A percentile compares a stretch with the other conserved stretches of the same genome.
These are phyloP conservation scores for Yarrowia keelungensis DNA, from an alignment of 805 yeast species.

Conservation along the genomic window DNA sequence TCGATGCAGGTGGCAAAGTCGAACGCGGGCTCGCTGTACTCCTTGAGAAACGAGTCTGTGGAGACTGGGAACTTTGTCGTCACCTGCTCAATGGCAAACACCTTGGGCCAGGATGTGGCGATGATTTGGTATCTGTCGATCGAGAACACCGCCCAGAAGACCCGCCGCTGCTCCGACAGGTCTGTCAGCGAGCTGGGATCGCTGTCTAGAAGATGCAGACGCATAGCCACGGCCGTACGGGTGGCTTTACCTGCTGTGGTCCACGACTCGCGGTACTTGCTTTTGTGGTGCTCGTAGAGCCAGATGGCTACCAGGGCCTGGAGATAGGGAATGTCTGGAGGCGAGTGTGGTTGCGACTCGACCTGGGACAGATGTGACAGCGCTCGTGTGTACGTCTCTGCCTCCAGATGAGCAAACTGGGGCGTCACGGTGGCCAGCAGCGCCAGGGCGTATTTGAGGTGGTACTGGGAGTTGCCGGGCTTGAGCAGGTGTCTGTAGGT, in stretches of 20 bases:
- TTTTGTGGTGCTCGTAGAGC: constrained; percentile 19
- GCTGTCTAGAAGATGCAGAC: constrained; percentile 11
- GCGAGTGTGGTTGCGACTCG: constrained; percentile 8
- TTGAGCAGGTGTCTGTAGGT: constrained; percentile 6
- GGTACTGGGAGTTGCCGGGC: constrained; percentile 27
- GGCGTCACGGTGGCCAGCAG: constrained; percentile 20
- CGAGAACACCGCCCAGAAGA: constrained; percentile 28
- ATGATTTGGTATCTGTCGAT: constrained; percentile 30
- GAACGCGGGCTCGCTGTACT: constrained; percentile 21
- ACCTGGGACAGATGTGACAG: constrained; percentile 15
- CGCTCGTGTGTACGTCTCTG: constrained; percentile 2
- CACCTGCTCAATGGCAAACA: constrained; percentile 24
- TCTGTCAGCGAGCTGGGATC: constrained; percentile 11
- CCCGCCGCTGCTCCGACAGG: constrained; percentile 14
- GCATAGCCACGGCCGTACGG: constrained; percentile 9
- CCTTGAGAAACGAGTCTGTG: constrained; percentile 27
- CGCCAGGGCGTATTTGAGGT: constrained; percentile 17
- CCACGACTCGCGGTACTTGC: constrained; percentile 20
- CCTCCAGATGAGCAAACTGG: constrained; percentile 4
- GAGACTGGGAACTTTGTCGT: constrained; percentile 18
- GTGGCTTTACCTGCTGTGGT: constrained; percentile 24
- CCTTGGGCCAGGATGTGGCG: constrained; percentile 27
- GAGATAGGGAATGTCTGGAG: constrained; percentile 14
- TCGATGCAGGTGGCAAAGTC: constrained; percentile 20
- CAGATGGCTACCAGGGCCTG: constrained; percentile 18